Conservation (phyloP, 805 yeast species). For the Helenozyma rhizophorensis region DNA sequence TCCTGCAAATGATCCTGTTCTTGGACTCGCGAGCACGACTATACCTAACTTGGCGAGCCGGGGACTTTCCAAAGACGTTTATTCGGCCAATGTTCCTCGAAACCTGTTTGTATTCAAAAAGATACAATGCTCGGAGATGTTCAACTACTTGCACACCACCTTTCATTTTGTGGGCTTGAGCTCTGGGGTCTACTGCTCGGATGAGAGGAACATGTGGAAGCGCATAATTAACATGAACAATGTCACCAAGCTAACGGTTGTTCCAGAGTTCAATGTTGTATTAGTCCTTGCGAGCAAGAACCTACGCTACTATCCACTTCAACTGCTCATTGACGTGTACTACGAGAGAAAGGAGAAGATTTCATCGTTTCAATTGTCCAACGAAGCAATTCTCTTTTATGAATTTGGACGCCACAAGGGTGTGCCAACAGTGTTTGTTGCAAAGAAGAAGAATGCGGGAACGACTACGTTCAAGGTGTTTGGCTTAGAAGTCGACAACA, state of each 20-base stretch:
- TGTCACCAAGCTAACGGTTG: slow-evolving; percentile 57
- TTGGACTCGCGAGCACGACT: slow-evolving; percentile 13
- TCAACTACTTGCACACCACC: slow-evolving; percentile 41
- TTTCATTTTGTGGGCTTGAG: slow-evolving; percentile 58
- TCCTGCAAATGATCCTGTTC: slow-evolving; percentile 50
- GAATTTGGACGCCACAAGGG: slow-evolving; percentile 66
- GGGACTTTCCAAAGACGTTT: background rate
- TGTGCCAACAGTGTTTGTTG: slow-evolving; percentile 52
- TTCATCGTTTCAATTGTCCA: slow-evolving; percentile 46
- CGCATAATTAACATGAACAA: slow-evolving; percentile 48
- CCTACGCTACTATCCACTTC: slow-evolving; percentile 59
- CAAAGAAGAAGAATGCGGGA: slow-evolving; percentile 48
- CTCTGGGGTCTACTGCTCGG: slow-evolving; percentile 59
- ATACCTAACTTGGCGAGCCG: background rate
- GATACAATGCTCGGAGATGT: slow-evolving; percentile 41
- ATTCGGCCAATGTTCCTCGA: background rate
- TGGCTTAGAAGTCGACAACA: slow-evolving; percentile 53
- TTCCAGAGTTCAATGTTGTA: slow-evolving; percentile 52
- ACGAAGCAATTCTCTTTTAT: slow-evolving; percentile 53
- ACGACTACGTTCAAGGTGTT: slow-evolving; percentile 53
- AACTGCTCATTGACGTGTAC: slow-evolving; percentile 57
- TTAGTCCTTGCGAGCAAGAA: slow-evolving; percentile 56
- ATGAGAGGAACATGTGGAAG: slow-evolving; percentile 49
- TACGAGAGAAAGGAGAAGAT: slow-evolving; percentile 36
- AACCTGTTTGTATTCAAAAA: slow-evolving; percentile 27